Percentiles rank a stretch among this genome's conserved stretches.
phyloP scores from a whole-genome alignment of 2,329 filamentous ascomycete species.

The Trichoderma pleuroti region DNA sequence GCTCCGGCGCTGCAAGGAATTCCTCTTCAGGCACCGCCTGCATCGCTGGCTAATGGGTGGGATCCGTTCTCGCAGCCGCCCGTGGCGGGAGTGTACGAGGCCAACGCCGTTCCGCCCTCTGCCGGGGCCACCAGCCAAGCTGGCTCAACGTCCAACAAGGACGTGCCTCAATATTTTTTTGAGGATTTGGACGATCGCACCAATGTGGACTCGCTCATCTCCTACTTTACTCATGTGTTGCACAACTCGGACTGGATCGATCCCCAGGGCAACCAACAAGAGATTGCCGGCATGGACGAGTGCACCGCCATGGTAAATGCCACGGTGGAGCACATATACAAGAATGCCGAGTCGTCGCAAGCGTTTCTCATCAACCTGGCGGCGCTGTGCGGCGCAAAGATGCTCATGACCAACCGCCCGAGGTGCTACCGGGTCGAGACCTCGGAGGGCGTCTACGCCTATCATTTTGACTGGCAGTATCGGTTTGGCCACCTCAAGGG shows the following conservation, averaged over 20 bases:
- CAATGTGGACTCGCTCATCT: slow-evolving; percentile 56
- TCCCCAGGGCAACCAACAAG: slow-evolving; percentile 40
- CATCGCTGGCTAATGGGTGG: slow-evolving; percentile 17
- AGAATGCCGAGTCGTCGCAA: slow-evolving; percentile 49
- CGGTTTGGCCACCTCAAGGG: slow-evolving; percentile 51
- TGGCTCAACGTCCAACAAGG: neutral
- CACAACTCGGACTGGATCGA: slow-evolving; percentile 52
- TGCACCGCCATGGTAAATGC: slow-evolving; percentile 51
- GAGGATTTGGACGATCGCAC: slow-evolving; percentile 45
- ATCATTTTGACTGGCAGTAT: slow-evolving; percentile 54
- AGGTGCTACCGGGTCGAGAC: slow-evolving; percentile 44
- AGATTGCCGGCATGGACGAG: slow-evolving; percentile 49
- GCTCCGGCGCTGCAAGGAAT: neutral
- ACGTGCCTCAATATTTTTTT: slow-evolving; percentile 33
- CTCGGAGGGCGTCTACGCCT: slow-evolving; percentile 41
- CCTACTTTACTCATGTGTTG: slow-evolving; percentile 50
- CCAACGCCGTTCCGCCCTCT: neutral
- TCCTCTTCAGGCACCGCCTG: neutral
- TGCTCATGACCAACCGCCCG: slow-evolving; percentile 44
- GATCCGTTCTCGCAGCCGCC: slow-evolving; percentile 25
- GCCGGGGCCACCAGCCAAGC: neutral
- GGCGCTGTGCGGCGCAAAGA: slow-evolving; percentile 51
- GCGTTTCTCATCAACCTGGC: slow-evolving; percentile 58
- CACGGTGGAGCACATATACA: slow-evolving; percentile 51
- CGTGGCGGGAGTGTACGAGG: slow-evolving; percentile 20